phyloP scores from a whole-genome alignment of 371 early-diverging fungal genomes.

The Rhizopus sp. region DNA sequence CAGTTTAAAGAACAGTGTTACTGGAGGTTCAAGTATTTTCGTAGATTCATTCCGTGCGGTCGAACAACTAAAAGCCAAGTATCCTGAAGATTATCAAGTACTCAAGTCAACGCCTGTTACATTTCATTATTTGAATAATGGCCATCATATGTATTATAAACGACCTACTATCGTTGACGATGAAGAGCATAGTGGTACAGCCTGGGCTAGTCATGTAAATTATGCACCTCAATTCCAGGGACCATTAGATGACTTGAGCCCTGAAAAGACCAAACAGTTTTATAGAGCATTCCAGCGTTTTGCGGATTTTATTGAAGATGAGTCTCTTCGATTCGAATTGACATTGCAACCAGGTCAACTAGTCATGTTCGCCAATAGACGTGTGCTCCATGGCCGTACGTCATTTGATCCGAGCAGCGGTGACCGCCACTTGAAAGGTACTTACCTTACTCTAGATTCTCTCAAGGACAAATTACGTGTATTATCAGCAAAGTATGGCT shows the following conservation, averaged over 20 bases:
- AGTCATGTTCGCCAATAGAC: constrained; percentile 81
- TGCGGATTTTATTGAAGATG: constrained; percentile 62
- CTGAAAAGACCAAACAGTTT: constrained; percentile 53
- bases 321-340: constrained; percentile 59
- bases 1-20: constrained; percentile 76
- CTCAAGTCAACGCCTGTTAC: constrained; percentile 68
- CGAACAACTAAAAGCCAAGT: constrained; percentile 49
- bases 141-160: constrained; percentile 71
- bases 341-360: constrained; percentile 74
- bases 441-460: constrained; percentile 80
- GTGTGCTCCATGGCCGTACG: constrained; percentile 83
- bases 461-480: constrained; percentile 70
- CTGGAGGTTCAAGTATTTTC: constrained; percentile 81
- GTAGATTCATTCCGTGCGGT: constrained; percentile 79
- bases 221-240: constrained; percentile 94
- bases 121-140: constrained; percentile 83
- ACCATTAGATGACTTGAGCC: constrained; percentile 60
- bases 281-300: constrained; percentile 75
- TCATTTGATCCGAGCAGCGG: constrained; percentile 77
- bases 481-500: constrained; percentile 32
- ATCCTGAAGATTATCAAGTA: constrained; percentile 66
- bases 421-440: constrained; percentile 79
- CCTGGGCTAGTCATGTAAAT: constrained; percentile 65
- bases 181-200: constrained; percentile 35
- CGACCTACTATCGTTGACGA: constrained; percentile 72